phyloP scores from a whole-genome alignment of 345 rosid species.

The Hevea brasiliensis region DNA sequence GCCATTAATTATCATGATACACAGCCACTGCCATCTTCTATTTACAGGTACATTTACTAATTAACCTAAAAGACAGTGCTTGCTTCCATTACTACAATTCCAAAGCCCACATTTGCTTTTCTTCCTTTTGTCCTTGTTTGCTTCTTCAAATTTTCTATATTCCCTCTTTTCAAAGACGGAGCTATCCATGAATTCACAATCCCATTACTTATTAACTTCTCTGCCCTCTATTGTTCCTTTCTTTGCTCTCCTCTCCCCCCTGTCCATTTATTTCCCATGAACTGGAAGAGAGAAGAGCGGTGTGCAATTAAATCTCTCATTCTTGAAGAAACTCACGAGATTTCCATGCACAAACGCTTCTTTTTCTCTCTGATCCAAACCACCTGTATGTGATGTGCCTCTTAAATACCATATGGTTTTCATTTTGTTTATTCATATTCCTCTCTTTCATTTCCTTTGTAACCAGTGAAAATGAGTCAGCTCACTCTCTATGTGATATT shows the following conservation, averaged over 20 bases:
- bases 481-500: constrained; percentile 30
- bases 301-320: not conserved
- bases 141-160: not conserved
- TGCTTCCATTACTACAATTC: too few relatives aligned
- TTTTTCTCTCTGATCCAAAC: too few relatives aligned
- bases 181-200: too few relatives aligned
- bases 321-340: constrained; percentile 44
- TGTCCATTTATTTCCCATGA: constrained; percentile 1
- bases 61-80: too few relatives aligned
- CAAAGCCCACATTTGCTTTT: too few relatives aligned
- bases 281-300: constrained; percentile 12
- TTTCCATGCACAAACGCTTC: constrained; percentile 26
- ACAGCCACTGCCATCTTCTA: too few relatives aligned
- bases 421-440: not conserved
- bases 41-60: too few relatives aligned
- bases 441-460: not conserved
- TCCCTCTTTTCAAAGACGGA: not conserved
- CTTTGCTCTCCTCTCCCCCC: not conserved
- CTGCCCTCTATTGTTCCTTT: not conserved
- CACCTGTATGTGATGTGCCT: not conserved
- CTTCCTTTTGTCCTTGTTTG: too few relatives aligned
- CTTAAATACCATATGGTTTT: not conserved
- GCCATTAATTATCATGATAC: too few relatives aligned
- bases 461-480: constrained; percentile 40
- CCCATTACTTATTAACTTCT: too few relatives aligned